These are phyloP conservation scores for Zygosaccharomyces pseudobailii DNA, from an alignment of 1,139 yeast species.

Conservation along the genomic window DNA sequence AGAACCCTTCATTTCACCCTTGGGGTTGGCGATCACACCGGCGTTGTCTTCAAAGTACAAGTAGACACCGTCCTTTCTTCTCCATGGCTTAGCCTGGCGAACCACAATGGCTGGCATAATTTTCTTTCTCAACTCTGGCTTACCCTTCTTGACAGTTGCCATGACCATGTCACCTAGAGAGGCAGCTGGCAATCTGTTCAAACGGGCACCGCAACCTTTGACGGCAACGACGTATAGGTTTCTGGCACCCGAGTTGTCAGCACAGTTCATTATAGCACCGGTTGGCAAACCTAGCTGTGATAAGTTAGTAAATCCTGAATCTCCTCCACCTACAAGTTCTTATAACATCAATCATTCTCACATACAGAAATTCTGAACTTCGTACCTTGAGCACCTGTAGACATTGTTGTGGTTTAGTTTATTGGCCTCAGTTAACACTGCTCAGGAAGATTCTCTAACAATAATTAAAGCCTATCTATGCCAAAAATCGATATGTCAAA, in stretches of 20 bases:
- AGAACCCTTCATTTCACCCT: constrained; percentile 99
- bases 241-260: constrained; percentile 99
- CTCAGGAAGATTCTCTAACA: background rate
- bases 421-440: constrained; percentile 8
- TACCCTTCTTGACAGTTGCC: constrained; percentile 99
- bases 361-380: constrained; percentile 99
- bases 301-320: constrained; percentile 23
- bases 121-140: constrained; percentile 99
- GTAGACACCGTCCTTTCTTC: constrained; percentile 99
- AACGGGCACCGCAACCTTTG: constrained; percentile 99
- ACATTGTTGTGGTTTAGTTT: constrained; percentile 44
- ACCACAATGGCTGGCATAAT: constrained; percentile 99
- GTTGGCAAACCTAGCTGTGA: constrained; percentile 93
- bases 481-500: background rate
- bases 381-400: constrained; percentile 98
- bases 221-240: constrained; percentile 98
- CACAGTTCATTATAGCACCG: constrained; percentile 99
- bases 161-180: constrained; percentile 99
- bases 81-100: constrained; percentile 99
- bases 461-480: background rate
- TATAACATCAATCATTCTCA: constrained; percentile 25
- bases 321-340: background rate
- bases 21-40: constrained; percentile 99
- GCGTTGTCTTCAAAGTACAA: constrained; percentile 99
- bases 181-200: constrained; percentile 99